These are phyloP conservation scores for Chlamydomonas sp. DNA, from an alignment of 139 green algal species.

Conservation along the genomic window DNA sequence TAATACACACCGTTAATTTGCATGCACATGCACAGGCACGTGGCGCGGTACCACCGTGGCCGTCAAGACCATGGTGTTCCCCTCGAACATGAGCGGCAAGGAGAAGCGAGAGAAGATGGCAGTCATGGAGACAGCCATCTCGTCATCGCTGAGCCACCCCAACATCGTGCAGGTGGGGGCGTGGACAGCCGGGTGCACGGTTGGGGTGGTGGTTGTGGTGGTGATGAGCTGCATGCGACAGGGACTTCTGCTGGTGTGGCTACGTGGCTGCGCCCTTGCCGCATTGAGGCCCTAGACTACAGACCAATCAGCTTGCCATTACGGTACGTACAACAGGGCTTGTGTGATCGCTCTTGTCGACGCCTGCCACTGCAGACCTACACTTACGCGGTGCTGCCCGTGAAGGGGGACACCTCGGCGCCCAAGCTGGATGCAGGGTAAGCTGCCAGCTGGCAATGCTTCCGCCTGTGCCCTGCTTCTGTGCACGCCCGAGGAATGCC, in stretches of 20 bases:
- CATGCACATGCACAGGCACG: slow-evolving; percentile 33
- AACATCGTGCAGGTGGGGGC: slow-evolving; percentile 49
- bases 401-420: slow-evolving; percentile 14
- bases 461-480: not conserved
- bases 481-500: not conserved
- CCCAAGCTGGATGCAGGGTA: slow-evolving; percentile 3
- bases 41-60: slow-evolving; percentile 54
- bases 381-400: slow-evolving; percentile 47
- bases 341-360: too few relatives aligned
- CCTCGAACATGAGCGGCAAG: slow-evolving; percentile 51
- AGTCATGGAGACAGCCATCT: slow-evolving; percentile 63
- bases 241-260: too few relatives aligned
- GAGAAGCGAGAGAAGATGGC: slow-evolving; percentile 61
- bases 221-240: too few relatives aligned
- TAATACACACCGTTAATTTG: not conserved
- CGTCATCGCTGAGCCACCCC: slow-evolving; percentile 43
- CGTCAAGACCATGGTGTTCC: slow-evolving; percentile 60
- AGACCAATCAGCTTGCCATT: not conserved
- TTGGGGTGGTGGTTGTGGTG: too few relatives aligned
- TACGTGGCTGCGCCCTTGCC: too few relatives aligned
- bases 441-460: not conserved
- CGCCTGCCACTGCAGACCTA: slow-evolving; percentile 40
- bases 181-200: too few relatives aligned
- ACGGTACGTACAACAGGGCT: too few relatives aligned
- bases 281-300: not conserved